Evolutionary conservation across 1,284 basidiomycete species (phyloP).

Genomic region (Melampsora larici-populina): DNA sequence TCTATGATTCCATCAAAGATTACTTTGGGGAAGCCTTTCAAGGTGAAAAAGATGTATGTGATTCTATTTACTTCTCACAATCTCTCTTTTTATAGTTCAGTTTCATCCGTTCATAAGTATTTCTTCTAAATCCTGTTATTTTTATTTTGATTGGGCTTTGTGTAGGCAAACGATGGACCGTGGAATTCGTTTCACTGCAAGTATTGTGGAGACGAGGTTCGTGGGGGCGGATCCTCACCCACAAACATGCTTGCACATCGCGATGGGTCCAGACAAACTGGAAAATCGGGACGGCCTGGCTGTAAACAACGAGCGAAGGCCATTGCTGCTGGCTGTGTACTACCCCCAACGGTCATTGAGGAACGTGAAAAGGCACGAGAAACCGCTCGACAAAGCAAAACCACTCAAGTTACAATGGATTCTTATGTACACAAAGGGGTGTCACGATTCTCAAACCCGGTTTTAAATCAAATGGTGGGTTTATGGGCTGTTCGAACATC

Average conservation of each 20-base stretch:
- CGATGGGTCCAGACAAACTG: slow-evolving; percentile 25
- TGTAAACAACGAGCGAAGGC: slow-evolving; percentile 14
- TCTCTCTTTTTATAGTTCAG: too few species aligned
- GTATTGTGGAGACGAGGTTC: slow-evolving; percentile 12
- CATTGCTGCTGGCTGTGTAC: not conserved
- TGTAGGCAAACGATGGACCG: too few species aligned
- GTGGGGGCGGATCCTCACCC: slow-evolving; percentile 12
- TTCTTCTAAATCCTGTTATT: too few species aligned
- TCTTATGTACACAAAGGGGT: slow-evolving; percentile 6
- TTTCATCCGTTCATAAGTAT: too few species aligned
- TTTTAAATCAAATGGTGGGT: not conserved
- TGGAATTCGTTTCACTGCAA: not conserved
- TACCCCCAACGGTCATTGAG: not conserved
- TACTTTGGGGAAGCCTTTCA: too few species aligned
- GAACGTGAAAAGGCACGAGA: too few species aligned
- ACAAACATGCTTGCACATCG: slow-evolving; percentile 18
- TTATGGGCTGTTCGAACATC: slow-evolving; percentile 4
- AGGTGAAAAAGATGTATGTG: too few species aligned
- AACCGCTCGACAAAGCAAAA: too few species aligned
- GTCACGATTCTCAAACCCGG: not conserved
- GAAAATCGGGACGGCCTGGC: slow-evolving; percentile 9
- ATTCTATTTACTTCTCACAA: too few species aligned
- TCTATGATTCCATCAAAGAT: too few species aligned
- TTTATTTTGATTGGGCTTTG: too few species aligned
- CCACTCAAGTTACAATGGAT: too few species aligned